Evolutionary conservation across 345 rosid species (phyloP).

Genomic region (Populus alba): DNA sequence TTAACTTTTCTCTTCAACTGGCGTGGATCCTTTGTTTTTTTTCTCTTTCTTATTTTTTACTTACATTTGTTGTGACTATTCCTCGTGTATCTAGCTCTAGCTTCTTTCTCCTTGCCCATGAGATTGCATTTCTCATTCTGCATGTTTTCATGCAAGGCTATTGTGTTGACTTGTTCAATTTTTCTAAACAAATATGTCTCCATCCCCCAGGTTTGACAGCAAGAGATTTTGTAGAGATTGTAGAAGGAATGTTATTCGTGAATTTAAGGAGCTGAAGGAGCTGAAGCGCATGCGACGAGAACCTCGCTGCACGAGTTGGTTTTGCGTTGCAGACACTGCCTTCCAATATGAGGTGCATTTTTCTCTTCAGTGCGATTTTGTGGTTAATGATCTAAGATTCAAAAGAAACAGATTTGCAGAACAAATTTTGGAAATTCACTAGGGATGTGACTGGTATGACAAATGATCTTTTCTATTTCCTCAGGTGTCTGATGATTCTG

Average conservation of each 20-base stretch:
- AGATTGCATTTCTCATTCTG: conserved; percentile 8
- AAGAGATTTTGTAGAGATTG: conserved; percentile 98
- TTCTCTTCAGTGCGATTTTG: conserved; percentile 4
- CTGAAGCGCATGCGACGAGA: conserved; percentile 83
- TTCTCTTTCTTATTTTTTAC: not conserved
- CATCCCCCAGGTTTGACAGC: conserved; percentile 74
- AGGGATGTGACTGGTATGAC: not conserved
- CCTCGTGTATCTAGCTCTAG: not conserved
- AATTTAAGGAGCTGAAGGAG: conserved; percentile 94
- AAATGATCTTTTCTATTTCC: conserved; percentile 20
- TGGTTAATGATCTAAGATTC: not conserved
- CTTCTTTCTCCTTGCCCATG: not conserved
- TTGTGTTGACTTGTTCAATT: not conserved
- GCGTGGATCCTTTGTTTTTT: not conserved
- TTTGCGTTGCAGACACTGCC: conserved; percentile 83
- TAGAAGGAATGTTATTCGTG: conserved; percentile 85
- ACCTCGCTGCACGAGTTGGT: conserved; percentile 83
- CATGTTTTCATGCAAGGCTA: not conserved
- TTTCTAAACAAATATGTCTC: conserved; percentile 6
- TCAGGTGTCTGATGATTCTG: conserved; percentile 72
- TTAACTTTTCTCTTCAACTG: not conserved
- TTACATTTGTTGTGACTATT: not conserved
- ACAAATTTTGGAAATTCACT: not conserved
- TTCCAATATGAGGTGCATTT: conserved; percentile 76
- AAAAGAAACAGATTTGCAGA: not conserved